phyloP scores from a whole-genome alignment of 164 flowering plant genomes.

The Vitis rotundifolia region DNA sequence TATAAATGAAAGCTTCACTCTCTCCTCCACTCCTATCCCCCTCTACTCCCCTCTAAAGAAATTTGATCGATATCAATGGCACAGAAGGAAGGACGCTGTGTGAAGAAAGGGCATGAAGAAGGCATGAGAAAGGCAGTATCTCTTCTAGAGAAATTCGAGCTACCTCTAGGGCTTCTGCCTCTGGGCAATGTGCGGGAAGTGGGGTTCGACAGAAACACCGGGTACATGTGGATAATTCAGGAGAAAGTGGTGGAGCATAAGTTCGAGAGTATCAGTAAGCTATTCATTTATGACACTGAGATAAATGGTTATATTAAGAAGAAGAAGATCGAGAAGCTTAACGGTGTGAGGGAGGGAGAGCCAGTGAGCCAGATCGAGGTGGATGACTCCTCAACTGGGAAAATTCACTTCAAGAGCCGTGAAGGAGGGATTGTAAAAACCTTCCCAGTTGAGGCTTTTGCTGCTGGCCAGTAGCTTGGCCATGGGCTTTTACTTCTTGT shows the following conservation, averaged over 20 bases:
- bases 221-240: constrained; percentile 38
- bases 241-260: constrained; percentile 30
- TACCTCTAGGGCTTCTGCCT: constrained; percentile 39
- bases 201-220: constrained; percentile 29
- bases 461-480: constrained; percentile 25
- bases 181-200: constrained; percentile 33
- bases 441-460: constrained; percentile 39
- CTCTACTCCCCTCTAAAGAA: background rate
- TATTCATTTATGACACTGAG: constrained; percentile 35
- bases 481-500: background rate
- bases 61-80: constrained; percentile 8
- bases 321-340: constrained; percentile 38
- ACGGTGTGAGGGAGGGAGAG: constrained; percentile 50
- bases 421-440: constrained; percentile 39
- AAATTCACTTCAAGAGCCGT: constrained; percentile 39
- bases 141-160: constrained; percentile 27
- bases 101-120: constrained; percentile 39
- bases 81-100: constrained; percentile 31
- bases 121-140: constrained; percentile 28
- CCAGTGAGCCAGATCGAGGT: constrained; percentile 28
- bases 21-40: too few relatives aligned
- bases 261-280: constrained; percentile 33
- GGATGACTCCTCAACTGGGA: constrained; percentile 30
- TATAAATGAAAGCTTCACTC: background rate
- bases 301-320: constrained; percentile 21